These are phyloP conservation scores for Rhizopus stolonifer DNA, from an alignment of 371 early-diverging fungal genomes.

Conservation along the genomic window DNA sequence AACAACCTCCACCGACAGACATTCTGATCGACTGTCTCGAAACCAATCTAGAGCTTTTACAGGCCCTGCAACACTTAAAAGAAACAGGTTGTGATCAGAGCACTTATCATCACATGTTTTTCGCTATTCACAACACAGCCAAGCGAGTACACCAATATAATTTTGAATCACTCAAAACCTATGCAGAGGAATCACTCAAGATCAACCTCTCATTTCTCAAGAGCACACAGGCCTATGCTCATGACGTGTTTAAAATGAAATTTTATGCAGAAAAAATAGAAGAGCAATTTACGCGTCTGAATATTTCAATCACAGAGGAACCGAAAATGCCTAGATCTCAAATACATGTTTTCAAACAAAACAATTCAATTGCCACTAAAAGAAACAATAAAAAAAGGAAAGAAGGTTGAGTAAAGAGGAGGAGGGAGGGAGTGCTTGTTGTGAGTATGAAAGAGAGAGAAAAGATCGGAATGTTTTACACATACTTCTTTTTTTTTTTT, in stretches of 20 bases:
- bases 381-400: background rate
- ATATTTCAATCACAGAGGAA: background rate
- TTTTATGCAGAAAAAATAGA: conserved; percentile 45
- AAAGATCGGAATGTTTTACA: background rate
- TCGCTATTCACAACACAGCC: conserved; percentile 47
- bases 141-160: conserved; percentile 29
- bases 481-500: background rate
- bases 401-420: background rate
- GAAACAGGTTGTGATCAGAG: conserved; percentile 46
- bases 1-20: conserved; percentile 20
- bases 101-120: conserved; percentile 53
- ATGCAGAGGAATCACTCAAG: conserved; percentile 33
- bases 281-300: conserved; percentile 27
- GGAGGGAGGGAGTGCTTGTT: background rate
- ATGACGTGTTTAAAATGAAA: conserved; percentile 46
- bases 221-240: conserved; percentile 41
- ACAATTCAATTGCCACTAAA: background rate
- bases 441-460: background rate
- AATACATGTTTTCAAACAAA: conserved; percentile 6
- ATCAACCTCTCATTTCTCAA: conserved; percentile 37
- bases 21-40: conserved; percentile 37
- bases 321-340: background rate
- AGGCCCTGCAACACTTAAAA: conserved; percentile 32
- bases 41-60: conserved; percentile 35
- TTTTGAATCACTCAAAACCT: background rate